A percentile compares a stretch with the other conserved stretches of the same genome.
These are phyloP conservation scores for Linnemannia elongata DNA, from an alignment of 192 early-diverging fungal genomes.

Conservation along the genomic window DNA sequence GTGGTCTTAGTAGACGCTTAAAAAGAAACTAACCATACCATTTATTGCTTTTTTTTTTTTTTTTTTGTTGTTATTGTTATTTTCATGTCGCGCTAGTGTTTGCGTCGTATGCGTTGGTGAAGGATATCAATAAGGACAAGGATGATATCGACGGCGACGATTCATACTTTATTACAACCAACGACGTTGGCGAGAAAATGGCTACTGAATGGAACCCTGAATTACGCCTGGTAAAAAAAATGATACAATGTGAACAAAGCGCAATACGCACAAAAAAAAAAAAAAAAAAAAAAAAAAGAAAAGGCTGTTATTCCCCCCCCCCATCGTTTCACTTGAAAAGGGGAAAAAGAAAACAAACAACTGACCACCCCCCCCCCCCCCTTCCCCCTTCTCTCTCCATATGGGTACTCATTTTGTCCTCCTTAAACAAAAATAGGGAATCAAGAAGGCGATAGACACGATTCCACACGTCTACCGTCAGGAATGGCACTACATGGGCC, in stretches of 20 bases:
- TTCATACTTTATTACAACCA: constrained; percentile 29
- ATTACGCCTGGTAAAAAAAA: constrained; percentile 21
- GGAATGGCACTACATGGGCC: constrained; percentile 38
- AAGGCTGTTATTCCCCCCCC: no score
- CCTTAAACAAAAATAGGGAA: constrained; percentile 9
- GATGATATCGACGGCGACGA: constrained; percentile 35
- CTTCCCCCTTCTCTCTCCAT: no score
- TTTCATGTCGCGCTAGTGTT: constrained; percentile 13
- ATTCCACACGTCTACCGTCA: constrained; percentile 41
- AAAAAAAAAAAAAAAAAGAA: background rate
- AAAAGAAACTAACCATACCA: background rate
- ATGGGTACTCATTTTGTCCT: background rate
- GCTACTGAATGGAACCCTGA: constrained; percentile 47
- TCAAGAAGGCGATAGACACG: constrained; percentile 22
- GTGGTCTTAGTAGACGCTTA: no score
- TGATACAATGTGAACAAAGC: no score
- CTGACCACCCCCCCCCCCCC: background rate
- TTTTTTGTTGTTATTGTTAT: background rate
- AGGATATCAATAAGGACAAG: constrained; percentile 26
- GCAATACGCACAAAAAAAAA: no score
- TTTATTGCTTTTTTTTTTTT: background rate
- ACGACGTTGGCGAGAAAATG: constrained; percentile 16
- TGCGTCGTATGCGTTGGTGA: constrained; percentile 26
- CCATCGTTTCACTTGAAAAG: background rate
- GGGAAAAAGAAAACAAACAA: background rate